phyloP scores from a whole-genome alignment of 306 rosid species.

The Crotalaria pallida region DNA sequence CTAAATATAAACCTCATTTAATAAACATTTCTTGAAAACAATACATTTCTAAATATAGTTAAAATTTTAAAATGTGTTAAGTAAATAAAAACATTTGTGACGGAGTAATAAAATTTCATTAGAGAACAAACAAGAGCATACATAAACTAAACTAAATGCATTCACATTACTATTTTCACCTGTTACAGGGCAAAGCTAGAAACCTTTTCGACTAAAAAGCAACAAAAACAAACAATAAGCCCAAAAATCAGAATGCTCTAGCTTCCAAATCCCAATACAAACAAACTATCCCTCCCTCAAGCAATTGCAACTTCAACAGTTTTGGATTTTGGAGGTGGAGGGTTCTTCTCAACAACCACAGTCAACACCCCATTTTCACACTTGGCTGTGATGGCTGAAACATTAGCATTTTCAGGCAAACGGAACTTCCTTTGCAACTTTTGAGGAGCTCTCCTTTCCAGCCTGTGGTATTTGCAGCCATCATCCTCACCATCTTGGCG shows the following conservation, averaged over 20 bases:
- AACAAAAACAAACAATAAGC: not conserved
- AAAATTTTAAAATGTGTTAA: too few species aligned
- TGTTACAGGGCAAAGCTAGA: not conserved
- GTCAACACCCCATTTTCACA: slow-evolving; percentile 61
- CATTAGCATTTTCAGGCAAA: slow-evolving; percentile 50
- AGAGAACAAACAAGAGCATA: not conserved
- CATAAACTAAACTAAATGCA: not conserved
- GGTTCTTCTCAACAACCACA: slow-evolving; percentile 54
- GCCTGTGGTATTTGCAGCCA: slow-evolving; percentile 59
- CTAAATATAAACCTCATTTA: too few species aligned
- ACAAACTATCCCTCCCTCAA: not conserved
- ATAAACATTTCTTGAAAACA: too few species aligned
- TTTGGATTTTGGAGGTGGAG: slow-evolving; percentile 57
- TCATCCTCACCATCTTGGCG: slow-evolving; percentile 55
- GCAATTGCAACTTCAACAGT: slow-evolving; percentile 46
- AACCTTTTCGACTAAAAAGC: not conserved
- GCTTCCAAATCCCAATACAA: too few species aligned
- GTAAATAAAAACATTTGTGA: too few species aligned
- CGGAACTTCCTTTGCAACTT: slow-evolving; percentile 41
- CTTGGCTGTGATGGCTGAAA: slow-evolving; percentile 49
- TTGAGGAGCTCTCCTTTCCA: slow-evolving; percentile 48
- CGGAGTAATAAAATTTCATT: not conserved
- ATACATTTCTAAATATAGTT: too few species aligned
- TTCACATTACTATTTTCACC: not conserved
- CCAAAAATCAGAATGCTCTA: not conserved